phyloP scores from a whole-genome alignment of 352 stramenopile genomes.

The Phytophthora sojae region DNA sequence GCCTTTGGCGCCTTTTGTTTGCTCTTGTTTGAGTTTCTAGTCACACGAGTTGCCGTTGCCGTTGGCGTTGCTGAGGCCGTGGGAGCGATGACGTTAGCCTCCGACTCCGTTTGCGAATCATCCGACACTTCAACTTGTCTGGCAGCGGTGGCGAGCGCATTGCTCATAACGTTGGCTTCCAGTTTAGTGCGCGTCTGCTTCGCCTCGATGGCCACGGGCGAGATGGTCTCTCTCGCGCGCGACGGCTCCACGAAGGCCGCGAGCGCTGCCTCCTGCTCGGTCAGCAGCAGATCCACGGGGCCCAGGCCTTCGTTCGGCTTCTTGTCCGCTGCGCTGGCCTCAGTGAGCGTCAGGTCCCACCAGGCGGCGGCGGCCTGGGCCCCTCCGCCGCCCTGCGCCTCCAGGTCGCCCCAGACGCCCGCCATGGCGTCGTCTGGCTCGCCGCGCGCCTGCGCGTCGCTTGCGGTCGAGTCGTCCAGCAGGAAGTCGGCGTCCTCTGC shows the following conservation, averaged over 20 bases:
- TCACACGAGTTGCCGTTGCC: neutral
- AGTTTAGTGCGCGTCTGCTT: slow-evolving; percentile 28
- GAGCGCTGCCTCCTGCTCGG: slow-evolving; percentile 35
- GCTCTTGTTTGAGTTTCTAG: slow-evolving; percentile 7
- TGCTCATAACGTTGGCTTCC: slow-evolving; percentile 6
- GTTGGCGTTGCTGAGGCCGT: neutral
- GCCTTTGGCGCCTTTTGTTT: slow-evolving; percentile 1
- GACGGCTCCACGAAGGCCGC: slow-evolving; percentile 37
- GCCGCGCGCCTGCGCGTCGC: slow-evolving; percentile 18
- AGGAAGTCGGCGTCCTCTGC: slow-evolving; percentile 30
- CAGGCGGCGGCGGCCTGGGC: slow-evolving; percentile 21
- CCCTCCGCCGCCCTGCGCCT: slow-evolving; percentile 31
- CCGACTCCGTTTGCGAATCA: slow-evolving; percentile 40
- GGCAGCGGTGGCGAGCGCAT: slow-evolving; percentile 3
- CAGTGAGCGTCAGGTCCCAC: slow-evolving; percentile 29
- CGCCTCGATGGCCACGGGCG: slow-evolving; percentile 26
- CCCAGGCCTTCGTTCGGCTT: slow-evolving; percentile 12
- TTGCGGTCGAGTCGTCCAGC: slow-evolving; percentile 34
- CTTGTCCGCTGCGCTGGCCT: neutral
- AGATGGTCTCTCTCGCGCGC: slow-evolving; percentile 16
- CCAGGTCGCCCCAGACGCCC: slow-evolving; percentile 41
- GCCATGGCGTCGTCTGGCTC: slow-evolving; percentile 40
- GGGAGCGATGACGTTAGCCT: slow-evolving; percentile 5
- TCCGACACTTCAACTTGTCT: slow-evolving; percentile 33
- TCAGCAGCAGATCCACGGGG: slow-evolving; percentile 26